A percentile compares a stretch with the other conserved stretches of the same genome.
These are phyloP conservation scores for Annulohypoxylon truncatum DNA, from an alignment of 2,329 filamentous ascomycete species.

Conservation along the genomic window DNA sequence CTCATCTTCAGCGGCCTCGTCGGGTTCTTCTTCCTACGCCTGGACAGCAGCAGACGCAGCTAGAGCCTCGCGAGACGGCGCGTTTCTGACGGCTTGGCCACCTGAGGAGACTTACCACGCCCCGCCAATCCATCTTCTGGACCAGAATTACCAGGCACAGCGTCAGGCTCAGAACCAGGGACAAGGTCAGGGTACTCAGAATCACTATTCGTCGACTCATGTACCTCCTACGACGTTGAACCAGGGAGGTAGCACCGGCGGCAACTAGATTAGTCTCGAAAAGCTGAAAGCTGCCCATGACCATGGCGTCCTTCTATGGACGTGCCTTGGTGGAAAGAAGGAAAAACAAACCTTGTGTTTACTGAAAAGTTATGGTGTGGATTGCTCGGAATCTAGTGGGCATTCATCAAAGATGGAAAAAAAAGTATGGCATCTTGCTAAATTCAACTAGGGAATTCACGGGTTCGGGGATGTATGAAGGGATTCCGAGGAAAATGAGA, in stretches of 20 bases:
- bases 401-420: background rate
- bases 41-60: conserved; percentile 39
- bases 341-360: background rate
- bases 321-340: background rate
- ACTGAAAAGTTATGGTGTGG: background rate
- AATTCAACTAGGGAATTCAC: background rate
- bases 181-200: background rate
- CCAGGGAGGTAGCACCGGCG: background rate
- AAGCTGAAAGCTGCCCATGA: background rate
- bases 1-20: background rate
- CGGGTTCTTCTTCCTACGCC: background rate
- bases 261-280: background rate
- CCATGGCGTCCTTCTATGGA: background rate
- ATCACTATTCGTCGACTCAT: background rate
- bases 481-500: background rate
- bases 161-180: conserved; percentile 3
- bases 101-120: conserved; percentile 27
- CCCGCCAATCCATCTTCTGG: conserved; percentile 9
- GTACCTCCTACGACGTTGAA: background rate
- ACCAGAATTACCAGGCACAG: conserved; percentile 2
- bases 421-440: background rate
- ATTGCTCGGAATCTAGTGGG: background rate
- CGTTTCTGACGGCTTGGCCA: conserved; percentile 38
- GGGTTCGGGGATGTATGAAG: background rate
- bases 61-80: conserved; percentile 29